Conservation (phyloP, 179 eudicot genomes). For the Carnegiea gigantea region DNA sequence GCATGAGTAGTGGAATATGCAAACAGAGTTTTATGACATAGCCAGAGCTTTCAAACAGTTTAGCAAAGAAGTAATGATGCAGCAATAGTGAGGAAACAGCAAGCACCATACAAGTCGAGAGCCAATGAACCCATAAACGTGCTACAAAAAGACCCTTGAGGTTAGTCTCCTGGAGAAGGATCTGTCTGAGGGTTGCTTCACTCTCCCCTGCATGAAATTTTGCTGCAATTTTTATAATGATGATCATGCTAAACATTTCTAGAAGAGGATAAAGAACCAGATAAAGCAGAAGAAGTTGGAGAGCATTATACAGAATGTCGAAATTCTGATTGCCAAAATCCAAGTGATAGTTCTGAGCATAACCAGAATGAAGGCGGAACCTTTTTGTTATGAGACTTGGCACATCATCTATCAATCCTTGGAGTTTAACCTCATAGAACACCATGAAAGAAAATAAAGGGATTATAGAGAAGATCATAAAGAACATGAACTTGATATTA, state of each 20-base stretch:
- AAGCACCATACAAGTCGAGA: too few species aligned
- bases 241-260: conserved; percentile 15
- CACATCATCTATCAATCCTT: neutral
- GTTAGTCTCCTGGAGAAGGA: neutral
- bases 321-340: too few species aligned
- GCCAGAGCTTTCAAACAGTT: too few species aligned
- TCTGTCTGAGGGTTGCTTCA: neutral
- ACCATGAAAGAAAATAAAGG: conserved; percentile 25
- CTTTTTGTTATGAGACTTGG: neutral
- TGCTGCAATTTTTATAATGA: conserved; percentile 13
- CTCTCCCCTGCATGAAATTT: conserved; percentile 1
- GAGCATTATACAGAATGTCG: too few species aligned
- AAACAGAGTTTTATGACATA: neutral
- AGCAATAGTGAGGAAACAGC: too few species aligned
- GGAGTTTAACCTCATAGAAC: conserved; percentile 22
- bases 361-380: too few species aligned
- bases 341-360: too few species aligned
- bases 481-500: conserved; percentile 21
- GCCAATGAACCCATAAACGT: conserved; percentile 8
- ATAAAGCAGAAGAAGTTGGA: conserved; percentile 14
- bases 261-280: conserved; percentile 21
- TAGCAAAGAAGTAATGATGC: too few species aligned
- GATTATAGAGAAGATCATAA: conserved; percentile 10
- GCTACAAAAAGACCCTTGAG: conserved; percentile 1
- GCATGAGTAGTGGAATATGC: conserved; percentile 5